Base-by-base conservation (phyloP, 1,284 basidiomycete species). In the Rhizoctonia solani region DNA sequence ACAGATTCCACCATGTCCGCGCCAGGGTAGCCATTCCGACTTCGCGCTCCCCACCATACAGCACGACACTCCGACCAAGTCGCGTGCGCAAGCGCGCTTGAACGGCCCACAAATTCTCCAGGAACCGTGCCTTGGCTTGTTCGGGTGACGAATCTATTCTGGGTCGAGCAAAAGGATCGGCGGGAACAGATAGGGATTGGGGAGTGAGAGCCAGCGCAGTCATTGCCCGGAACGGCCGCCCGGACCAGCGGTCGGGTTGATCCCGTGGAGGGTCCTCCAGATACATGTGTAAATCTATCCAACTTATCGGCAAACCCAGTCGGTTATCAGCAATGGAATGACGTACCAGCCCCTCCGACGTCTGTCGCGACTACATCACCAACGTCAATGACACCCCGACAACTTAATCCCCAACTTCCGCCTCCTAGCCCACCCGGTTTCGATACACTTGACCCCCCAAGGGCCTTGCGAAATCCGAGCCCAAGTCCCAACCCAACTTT, bases 331-430 rank as follows among this genome's bases (percentile, higher is more conserved):
- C 25, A 34, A 34, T 50, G 32, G 67, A 19, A 30, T 34, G 11
- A 76, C 84, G 74, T 75, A 94, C 93, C 90, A 69, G 88, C 81
- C 71, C 86, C 87, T n/a, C 91, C 93, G 27, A 90, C 81, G 74
- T 97, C 94, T 30, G 90, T 89, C 0, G 86, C 92, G 2, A 88
- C 88, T 13, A 98, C 79, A 71, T 97, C 93, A 5, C 87, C 83
- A 4, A 98, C 80, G 73, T 95, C 91, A 58, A 97, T 81, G 1
- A 92, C 84, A 0, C 96, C 96, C 74, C 92, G 92, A 78, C 86
- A 98, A 30, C 84, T 85, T 81, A 98, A 85, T 9, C 89, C 90
- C 54, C 27, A 42, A 13, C 61, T 39, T 21, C 61, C 27, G 11
- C 61, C 61, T 16, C 11, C 56, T 32, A 65, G 30, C n/a, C 56